Evolutionary conservation across 345 rosid species (phyloP).

Genomic region (Murraya paniculata): DNA sequence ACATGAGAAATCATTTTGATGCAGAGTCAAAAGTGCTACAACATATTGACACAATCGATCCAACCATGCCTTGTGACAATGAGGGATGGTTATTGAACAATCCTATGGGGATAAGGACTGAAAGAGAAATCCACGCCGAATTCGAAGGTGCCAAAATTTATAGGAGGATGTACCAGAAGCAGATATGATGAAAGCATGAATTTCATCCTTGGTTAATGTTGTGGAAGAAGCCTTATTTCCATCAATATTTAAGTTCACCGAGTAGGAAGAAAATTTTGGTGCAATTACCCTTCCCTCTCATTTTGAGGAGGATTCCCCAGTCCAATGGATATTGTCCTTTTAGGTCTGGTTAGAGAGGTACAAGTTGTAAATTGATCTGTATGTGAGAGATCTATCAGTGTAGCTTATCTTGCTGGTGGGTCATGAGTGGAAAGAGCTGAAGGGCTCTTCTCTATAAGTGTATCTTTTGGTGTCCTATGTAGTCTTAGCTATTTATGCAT

Average conservation of each 20-base stretch:
- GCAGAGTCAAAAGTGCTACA: slow-evolving; percentile 40
- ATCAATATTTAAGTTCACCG: background rate
- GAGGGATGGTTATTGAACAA: slow-evolving; percentile 75
- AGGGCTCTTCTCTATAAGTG: background rate
- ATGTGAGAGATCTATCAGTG: background rate
- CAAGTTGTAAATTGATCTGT: background rate
- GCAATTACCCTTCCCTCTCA: no score
- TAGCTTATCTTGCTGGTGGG: background rate
- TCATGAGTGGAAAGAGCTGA: background rate
- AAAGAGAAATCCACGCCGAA: slow-evolving; percentile 87
- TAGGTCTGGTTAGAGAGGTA: background rate
- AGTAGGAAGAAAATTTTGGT: background rate
- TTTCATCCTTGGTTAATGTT: background rate
- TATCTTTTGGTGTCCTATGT: background rate
- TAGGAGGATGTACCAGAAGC: slow-evolving; percentile 74
- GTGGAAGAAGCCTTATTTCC: background rate
- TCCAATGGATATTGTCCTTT: background rate
- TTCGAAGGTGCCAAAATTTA: slow-evolving; percentile 71
- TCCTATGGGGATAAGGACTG: slow-evolving; percentile 87
- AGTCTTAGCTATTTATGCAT: background rate
- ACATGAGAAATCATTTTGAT: slow-evolving; percentile 80
- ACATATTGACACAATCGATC: slow-evolving; percentile 40
- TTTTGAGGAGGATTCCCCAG: background rate
- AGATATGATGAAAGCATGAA: background rate
- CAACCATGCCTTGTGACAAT: slow-evolving; percentile 32